A percentile compares a stretch with the other conserved stretches of the same genome.
Evolutionary conservation across 768 basidiomycete genomes (phyloP).

Genomic region (Pseudohyphozyma bogoriensis): DNA sequence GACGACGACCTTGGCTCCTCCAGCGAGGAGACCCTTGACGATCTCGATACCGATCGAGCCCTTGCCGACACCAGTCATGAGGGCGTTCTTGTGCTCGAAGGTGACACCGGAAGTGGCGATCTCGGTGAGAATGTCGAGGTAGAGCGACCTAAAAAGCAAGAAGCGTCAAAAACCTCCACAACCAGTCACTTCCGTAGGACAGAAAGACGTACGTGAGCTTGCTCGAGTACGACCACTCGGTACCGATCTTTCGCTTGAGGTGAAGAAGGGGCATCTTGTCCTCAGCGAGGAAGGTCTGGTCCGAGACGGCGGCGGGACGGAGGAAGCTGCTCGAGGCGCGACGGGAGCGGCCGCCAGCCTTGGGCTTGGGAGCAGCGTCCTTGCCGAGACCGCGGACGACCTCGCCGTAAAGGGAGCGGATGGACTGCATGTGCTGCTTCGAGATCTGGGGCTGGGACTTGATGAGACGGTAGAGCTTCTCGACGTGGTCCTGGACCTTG

Average conservation of each 20-base stretch:
- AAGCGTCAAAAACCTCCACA: not conserved
- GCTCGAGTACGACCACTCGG: slow-evolving; percentile 91
- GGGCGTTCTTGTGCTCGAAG: slow-evolving; percentile 97
- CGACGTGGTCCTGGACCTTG: slow-evolving; percentile 93
- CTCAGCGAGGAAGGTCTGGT: slow-evolving; percentile 57
- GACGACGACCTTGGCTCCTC: slow-evolving; percentile 91
- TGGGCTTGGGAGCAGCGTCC: slow-evolving; percentile 49
- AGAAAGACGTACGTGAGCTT: slow-evolving; percentile 59
- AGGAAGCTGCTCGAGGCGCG: slow-evolving; percentile 96
- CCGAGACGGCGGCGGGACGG: slow-evolving; percentile 64
- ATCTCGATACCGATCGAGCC: slow-evolving; percentile 97
- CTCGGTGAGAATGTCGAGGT: slow-evolving; percentile 93
- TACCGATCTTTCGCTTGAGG: slow-evolving; percentile 90
- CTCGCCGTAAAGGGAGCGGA: slow-evolving; percentile 87
- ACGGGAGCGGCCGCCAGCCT: slow-evolving; percentile 55
- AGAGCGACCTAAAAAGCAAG: slow-evolving; percentile 41
- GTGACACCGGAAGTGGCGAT: slow-evolving; percentile 97
- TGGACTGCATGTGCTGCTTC: slow-evolving; percentile 89
- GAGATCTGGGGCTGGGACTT: slow-evolving; percentile 95
- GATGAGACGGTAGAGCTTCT: slow-evolving; percentile 89
- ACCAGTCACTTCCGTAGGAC: no score
- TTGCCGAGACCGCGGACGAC: slow-evolving; percentile 88
- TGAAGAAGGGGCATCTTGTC: slow-evolving; percentile 92
- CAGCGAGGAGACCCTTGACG: slow-evolving; percentile 88
- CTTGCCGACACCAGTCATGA: slow-evolving; percentile 94